Percentiles rank a stretch among this genome's conserved stretches.
Conservation (phyloP, 352 stramenopile genomes). For the Phytophthora melonis region DNA sequence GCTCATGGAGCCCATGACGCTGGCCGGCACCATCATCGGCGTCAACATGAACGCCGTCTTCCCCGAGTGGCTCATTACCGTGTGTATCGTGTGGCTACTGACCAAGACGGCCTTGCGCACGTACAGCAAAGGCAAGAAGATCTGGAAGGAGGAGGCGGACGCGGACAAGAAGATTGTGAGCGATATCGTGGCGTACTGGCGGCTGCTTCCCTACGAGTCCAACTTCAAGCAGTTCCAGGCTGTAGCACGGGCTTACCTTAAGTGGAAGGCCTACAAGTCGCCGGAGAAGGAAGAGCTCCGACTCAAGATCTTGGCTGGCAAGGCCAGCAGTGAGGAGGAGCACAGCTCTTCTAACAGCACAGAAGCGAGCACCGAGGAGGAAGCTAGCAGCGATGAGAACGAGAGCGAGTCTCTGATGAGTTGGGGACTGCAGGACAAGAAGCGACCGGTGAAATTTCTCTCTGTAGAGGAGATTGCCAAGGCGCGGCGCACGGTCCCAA, state of each 20-base stretch:
- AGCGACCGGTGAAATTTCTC: constrained; percentile 32
- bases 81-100: constrained; percentile 82
- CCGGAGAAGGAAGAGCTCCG: constrained; percentile 34
- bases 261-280: constrained; percentile 78
- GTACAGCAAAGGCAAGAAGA: constrained; percentile 70
- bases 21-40: constrained; percentile 86
- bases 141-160: constrained; percentile 70
- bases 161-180: constrained; percentile 56
- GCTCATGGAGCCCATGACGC: constrained; percentile 89
- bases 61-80: constrained; percentile 84
- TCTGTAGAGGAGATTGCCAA: constrained; percentile 66
- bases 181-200: constrained; percentile 75
- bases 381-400: constrained; percentile 53
- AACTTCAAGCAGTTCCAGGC: constrained; percentile 79
- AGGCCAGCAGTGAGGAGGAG: constrained; percentile 38
- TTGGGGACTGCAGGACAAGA: constrained; percentile 51
- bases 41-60: constrained; percentile 89
- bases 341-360: constrained; percentile 37
- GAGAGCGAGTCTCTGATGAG: constrained; percentile 71
- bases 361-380: constrained; percentile 49
- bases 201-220: constrained; percentile 65
- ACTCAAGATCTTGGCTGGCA: constrained; percentile 50
- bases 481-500: constrained; percentile 60
- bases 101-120: constrained; percentile 76
- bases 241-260: constrained; percentile 73